Base-by-base conservation (phyloP, 176 grass and related monocot genomes). In the Triticum dicoccoides region DNA sequence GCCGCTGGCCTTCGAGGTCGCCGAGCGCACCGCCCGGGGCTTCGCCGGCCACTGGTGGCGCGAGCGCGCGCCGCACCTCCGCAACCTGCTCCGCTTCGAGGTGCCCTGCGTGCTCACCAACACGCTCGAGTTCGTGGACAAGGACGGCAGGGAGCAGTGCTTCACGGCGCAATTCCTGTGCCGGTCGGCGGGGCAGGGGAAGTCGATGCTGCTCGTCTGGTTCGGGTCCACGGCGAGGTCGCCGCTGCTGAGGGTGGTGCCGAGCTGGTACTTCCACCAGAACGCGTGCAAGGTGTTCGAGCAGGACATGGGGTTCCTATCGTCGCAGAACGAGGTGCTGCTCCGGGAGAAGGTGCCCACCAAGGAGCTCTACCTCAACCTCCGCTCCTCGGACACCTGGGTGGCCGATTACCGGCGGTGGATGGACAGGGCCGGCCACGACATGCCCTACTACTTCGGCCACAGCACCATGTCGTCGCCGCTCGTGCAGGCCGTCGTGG, bases 281-380 rank as follows among this genome's bases (percentile, higher is more conserved):
- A 98, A 95, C 66, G 86, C 89, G 1, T 76, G 85, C 82, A 94
- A 93, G 88, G 94, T 96, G 74, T 99, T 99, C 84, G 94, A 99
- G 91, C 94, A 99, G 86, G 97, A 99, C 88, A 98, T 99, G 97
- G 97, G 97, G 8, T 94, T 99, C 82, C 87, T 99, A 2, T 99
- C 94, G 11, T 99, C 97, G 71, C 92, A 99, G 88, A 96, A 99
- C 82, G 97, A 96, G 88, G 94, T 99, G 45, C 71, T 99, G 21
- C 52, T 99, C 79, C 80, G 87, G 93, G 97, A 96, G 82, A 92
- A 89, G 76, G 85, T 88, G 65, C 94, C 94, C 18, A 96, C 97
- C 52, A 91, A 80, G 87, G 92, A 96, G 34, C 89, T 99, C 24
- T 99, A 96, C 86, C 91, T 99, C 27, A 99, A 94, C 80, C 92